A percentile compares a stretch with the other conserved stretches of the same genome.
Conservation (phyloP, 768 basidiomycete species). For the Tephrocybe sp. region DNA sequence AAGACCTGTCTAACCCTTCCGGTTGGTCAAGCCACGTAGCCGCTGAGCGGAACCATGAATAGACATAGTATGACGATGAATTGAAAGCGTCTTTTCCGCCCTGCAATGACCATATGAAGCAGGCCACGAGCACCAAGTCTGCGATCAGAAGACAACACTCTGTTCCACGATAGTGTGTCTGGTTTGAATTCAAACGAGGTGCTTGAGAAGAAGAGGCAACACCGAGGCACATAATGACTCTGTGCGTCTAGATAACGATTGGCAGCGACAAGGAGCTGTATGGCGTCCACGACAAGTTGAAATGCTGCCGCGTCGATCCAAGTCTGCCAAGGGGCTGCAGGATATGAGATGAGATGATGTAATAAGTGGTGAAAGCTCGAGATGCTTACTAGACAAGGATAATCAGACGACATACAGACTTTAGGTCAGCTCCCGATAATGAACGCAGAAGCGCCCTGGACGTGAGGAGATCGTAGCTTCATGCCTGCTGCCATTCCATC, state of each 20-base stretch:
- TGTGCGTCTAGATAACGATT: constrained; percentile 7
- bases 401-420: neutral
- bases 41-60: no score
- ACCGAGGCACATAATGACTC: constrained; percentile 3
- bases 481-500: neutral
- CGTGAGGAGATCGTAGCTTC: constrained; percentile 12
- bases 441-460: constrained; percentile 3
- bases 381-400: neutral
- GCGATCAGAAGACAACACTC: neutral
- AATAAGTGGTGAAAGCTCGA: neutral
- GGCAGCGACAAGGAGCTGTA: constrained; percentile 11
- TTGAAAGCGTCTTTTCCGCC: no score
- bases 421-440: constrained; percentile 10
- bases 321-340: neutral
- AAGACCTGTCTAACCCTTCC: no score
- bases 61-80: no score
- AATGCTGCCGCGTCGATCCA: neutral
- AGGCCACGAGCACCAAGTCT: no score
- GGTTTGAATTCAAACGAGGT: neutral
- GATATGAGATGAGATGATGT: neutral
- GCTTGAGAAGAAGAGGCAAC: neutral
- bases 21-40: no score
- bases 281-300: neutral
- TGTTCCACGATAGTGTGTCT: constrained; percentile 2
- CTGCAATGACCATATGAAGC: neutral